Percentiles rank a stretch among this genome's conserved stretches.
phyloP scores from a whole-genome alignment of 257 asterid genomes.

The Thymus mandschuricus region DNA sequence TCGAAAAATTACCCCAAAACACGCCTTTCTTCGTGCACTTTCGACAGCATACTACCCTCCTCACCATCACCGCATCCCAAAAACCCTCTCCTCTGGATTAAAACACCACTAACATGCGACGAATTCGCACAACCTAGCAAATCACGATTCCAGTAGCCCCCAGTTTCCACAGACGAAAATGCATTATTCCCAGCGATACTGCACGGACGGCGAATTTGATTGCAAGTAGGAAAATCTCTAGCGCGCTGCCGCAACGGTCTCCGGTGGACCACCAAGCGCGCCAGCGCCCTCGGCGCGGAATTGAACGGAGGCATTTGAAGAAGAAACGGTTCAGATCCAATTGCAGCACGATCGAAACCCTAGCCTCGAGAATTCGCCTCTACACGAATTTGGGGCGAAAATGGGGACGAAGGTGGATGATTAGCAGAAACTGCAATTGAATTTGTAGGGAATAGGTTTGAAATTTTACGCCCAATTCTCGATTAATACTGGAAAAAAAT shows the following conservation, averaged over 20 bases:
- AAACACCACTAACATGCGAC: constrained; percentile 21
- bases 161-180: constrained; percentile 27
- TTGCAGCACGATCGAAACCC: constrained; percentile 23
- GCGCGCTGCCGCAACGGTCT: constrained; percentile 38
- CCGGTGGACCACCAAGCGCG: constrained; percentile 46
- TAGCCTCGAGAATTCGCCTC: not conserved
- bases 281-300: constrained; percentile 52
- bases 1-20: constrained; percentile 65
- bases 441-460: not conserved
- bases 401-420: not conserved
- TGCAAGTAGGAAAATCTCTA: constrained; percentile 27
- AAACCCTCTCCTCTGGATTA: constrained; percentile 67
- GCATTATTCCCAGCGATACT: constrained; percentile 46
- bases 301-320: constrained; percentile 57
- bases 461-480: not conserved
- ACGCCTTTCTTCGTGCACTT: constrained; percentile 73
- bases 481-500: no score
- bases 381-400: constrained; percentile 18
- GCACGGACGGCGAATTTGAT: constrained; percentile 55
- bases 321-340: not conserved
- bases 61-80: constrained; percentile 90
- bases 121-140: constrained; percentile 30
- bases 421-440: constrained; percentile 12
- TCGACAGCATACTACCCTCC: constrained; percentile 66
- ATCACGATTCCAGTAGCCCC: constrained; percentile 27